Evolutionary conservation across 129 eudicot genomes (phyloP).

Genomic region (Tagetes patula): DNA sequence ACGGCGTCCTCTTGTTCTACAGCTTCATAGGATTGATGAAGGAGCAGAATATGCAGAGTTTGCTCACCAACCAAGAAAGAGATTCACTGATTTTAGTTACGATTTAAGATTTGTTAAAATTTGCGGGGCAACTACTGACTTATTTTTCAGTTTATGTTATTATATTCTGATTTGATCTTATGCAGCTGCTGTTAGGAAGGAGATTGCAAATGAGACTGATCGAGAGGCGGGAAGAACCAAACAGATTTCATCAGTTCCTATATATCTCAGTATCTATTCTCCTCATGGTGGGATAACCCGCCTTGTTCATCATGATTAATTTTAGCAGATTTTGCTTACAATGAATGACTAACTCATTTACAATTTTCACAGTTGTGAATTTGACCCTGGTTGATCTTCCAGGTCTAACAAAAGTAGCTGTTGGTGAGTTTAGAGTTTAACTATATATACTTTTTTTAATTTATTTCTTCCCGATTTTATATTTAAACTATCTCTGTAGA

Average conservation of each 20-base stretch:
- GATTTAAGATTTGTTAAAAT: background rate
- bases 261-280: background rate
- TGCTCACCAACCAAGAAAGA: constrained; percentile 82
- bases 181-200: background rate
- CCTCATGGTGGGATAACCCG: background rate
- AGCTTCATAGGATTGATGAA: constrained; percentile 76
- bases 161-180: background rate
- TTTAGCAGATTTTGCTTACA: background rate
- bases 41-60: constrained; percentile 93
- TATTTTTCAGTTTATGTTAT: background rate
- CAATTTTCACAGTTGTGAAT: background rate
- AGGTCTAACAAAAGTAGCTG: background rate
- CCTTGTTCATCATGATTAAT: background rate
- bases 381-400: background rate
- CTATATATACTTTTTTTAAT: background rate
- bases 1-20: constrained; percentile 92
- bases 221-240: background rate
- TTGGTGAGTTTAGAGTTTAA: background rate
- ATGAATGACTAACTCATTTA: background rate
- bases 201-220: background rate
- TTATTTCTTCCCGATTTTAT: background rate
- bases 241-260: background rate
- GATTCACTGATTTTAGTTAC: constrained; percentile 62
- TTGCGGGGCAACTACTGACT: background rate
- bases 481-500: background rate